Conservation (phyloP, 352 stramenopile species). For the Phytophthora palmivora region DNA sequence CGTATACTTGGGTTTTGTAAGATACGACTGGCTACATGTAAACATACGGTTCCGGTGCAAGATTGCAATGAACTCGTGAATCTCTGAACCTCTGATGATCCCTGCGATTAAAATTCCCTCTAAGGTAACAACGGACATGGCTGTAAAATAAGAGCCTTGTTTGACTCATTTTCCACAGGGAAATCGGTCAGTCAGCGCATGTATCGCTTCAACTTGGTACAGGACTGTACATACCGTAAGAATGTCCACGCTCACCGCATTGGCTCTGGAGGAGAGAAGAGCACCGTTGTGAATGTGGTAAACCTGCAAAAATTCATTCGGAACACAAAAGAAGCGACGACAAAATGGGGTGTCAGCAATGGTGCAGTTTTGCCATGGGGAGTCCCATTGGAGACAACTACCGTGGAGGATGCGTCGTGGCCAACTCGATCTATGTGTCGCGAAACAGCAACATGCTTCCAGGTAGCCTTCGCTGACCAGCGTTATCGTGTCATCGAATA, state of each 20-base stretch:
- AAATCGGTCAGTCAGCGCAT: background rate
- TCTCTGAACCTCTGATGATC: background rate
- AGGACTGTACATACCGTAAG: background rate
- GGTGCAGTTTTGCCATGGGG: slow-evolving; percentile 13
- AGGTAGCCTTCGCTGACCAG: slow-evolving; percentile 3
- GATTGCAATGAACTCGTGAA: slow-evolving; percentile 4
- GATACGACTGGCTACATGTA: background rate
- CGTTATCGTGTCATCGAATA: slow-evolving; percentile 1
- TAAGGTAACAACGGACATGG: background rate
- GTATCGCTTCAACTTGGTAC: background rate
- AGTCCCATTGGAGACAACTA: too few species aligned
- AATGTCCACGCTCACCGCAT: background rate
- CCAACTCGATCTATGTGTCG: slow-evolving; percentile 8
- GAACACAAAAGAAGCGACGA: background rate
- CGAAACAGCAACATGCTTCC: slow-evolving; percentile 2
- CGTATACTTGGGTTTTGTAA: slow-evolving; percentile 22
- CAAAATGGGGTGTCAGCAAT: background rate
- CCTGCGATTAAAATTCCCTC: slow-evolving; percentile 3
- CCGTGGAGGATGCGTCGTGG: slow-evolving; percentile 15
- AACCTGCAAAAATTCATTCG: slow-evolving; percentile 1
- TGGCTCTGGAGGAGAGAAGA: slow-evolving; percentile 3
- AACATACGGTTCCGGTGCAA: slow-evolving; percentile 30
- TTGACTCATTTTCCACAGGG: background rate
- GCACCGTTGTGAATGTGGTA: background rate
- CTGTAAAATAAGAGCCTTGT: background rate